Conservation (phyloP, 2,329 filamentous ascomycete species). For the Phyllosticta capitalensis region DNA sequence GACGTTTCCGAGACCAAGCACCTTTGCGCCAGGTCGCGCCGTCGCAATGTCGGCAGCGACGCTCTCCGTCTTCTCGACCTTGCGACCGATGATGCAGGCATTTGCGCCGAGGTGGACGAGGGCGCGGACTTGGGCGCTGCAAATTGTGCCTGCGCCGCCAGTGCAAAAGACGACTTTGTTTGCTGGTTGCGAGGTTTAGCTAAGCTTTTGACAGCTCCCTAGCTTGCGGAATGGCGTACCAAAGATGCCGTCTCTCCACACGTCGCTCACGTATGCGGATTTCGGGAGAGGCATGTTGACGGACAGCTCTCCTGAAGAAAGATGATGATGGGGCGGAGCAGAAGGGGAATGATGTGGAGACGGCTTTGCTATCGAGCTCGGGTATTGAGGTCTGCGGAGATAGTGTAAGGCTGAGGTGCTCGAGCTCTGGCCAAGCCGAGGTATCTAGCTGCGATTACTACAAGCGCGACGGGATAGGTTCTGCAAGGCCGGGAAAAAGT, state of each 20-base stretch:
- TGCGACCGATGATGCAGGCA: conserved; percentile 88
- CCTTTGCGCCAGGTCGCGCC: conserved; percentile 67
- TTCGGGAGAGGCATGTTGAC: conserved; percentile 56
- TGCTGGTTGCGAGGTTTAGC: conserved; percentile 38
- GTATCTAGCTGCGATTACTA: neutral
- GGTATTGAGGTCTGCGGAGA: neutral
- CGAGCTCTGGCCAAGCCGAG: neutral
- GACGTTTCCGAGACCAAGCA: conserved; percentile 69
- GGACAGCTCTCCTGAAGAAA: neutral
- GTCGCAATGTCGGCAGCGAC: conserved; percentile 75
- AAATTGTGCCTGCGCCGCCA: conserved; percentile 87
- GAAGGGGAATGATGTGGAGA: neutral
- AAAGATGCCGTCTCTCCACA: conserved; percentile 85
- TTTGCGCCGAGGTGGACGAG: conserved; percentile 85
- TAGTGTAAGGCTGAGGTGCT: neutral
- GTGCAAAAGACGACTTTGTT: conserved; percentile 91
- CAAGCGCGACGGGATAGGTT: neutral
- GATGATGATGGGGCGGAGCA: neutral
- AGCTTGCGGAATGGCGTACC: conserved; percentile 41
- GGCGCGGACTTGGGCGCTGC: conserved; percentile 85
- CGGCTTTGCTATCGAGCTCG: neutral
- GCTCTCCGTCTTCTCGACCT: conserved; percentile 73
- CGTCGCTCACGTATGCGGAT: conserved; percentile 67
- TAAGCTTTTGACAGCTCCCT: conserved; percentile 6
- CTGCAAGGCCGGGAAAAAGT: neutral